Base-by-base conservation (phyloP, 306 rosid genomes). In the Corylus americana region DNA sequence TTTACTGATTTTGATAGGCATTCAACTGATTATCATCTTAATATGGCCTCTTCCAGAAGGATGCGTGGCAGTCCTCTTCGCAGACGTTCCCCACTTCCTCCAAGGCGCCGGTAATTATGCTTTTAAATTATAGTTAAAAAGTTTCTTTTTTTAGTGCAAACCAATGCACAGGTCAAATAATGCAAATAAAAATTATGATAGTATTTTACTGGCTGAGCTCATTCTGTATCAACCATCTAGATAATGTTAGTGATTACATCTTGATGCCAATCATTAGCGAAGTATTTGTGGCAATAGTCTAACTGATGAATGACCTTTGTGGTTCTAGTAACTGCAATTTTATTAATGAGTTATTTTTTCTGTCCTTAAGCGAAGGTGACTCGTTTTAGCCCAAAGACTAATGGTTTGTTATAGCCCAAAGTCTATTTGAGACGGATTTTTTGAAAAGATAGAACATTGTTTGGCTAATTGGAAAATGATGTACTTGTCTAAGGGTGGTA, bases 51-150 rank as follows among this genome's bases (percentile, higher is more conserved):
- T 37, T 90, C 98, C 53, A 87, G 98, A 92, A 90, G 98, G 85
- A 74, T 91, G 64, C 98, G 94, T 79, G 97, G 94, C 73, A 96
- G 97, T 78, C 97, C 98, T 11, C 78, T 81, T 78, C 92, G 99
- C 37, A 90, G 98, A 73, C 98, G 98, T 29, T 89, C 96, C 59
- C 97, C 94, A 66, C 94, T 89, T 79, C 94, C 93, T 79, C 87
- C 86, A 11, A 82, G 97, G 78, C 99, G 97, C 86, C 93, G 98
- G 99, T 96, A 96, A 73, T 8, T 55, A 3, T 50, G 12, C 71
- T 61, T 55, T 25, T 16, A 18, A 25, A 20, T 76, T 50, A 29
- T 74, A 68, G 74, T 64, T 42, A 39, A 42, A 42, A 17, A 9
- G 45, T 67, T 5, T 71, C 11, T 1, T 59, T 22, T 29, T 73